Conservation (phyloP, 139 green algal genomes). For the Coccomyxa sp. region DNA sequence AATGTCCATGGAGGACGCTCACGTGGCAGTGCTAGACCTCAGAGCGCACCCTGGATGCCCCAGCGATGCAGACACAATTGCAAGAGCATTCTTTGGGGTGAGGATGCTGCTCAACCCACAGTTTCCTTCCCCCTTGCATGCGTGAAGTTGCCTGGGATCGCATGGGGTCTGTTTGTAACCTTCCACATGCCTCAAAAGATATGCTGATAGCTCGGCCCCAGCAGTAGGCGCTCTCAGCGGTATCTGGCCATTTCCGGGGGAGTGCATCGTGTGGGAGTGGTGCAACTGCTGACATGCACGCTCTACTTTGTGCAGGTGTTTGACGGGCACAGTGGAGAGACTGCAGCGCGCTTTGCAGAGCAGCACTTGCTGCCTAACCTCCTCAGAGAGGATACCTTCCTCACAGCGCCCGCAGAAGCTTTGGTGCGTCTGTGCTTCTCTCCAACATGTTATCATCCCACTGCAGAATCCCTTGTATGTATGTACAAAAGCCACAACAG, state of each 20-base stretch:
- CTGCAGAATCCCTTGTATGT: too few species aligned
- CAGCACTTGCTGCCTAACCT: constrained; percentile 11
- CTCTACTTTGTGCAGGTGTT: constrained; percentile 28
- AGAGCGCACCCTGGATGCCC: neutral
- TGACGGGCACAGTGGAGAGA: constrained; percentile 28
- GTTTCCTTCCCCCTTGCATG: neutral
- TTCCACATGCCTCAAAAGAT: too few species aligned
- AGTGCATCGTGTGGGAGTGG: too few species aligned
- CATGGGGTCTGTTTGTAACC: too few species aligned
- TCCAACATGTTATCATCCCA: too few species aligned
- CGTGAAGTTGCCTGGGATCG: neutral
- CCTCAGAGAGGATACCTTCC: constrained; percentile 1
- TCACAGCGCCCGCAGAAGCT: neutral
- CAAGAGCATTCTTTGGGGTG: constrained; percentile 14
- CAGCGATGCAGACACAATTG: neutral
- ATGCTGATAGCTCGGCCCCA: too few species aligned
- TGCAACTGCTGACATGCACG: neutral
- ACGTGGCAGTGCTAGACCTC: constrained; percentile 11
- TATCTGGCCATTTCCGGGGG: too few species aligned
- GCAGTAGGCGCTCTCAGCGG: too few species aligned
- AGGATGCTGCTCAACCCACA: neutral
- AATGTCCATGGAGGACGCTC: constrained; percentile 25
- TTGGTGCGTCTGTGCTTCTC: too few species aligned
- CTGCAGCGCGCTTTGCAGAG: constrained; percentile 18
- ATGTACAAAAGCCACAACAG: too few species aligned